These are phyloP conservation scores for Botryotinia calthae DNA, from an alignment of 2,329 filamentous ascomycete genomes.

Conservation along the genomic window DNA sequence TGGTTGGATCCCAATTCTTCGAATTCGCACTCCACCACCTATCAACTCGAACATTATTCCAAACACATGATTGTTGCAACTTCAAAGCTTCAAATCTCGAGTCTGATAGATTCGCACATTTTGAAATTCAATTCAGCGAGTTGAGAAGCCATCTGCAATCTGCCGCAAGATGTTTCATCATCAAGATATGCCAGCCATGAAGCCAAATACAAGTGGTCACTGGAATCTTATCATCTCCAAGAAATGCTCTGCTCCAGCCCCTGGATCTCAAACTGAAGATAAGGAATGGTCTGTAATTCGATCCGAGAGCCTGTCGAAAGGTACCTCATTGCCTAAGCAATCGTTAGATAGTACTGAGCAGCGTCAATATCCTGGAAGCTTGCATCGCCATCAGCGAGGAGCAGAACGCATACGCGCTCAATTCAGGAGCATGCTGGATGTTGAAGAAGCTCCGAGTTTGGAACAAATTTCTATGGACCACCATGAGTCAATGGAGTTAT, in stretches of 20 bases:
- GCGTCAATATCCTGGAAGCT: conserved; percentile 30
- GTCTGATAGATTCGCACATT: conserved; percentile 1
- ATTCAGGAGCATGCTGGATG: conserved; percentile 55
- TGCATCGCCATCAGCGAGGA: conserved; percentile 30
- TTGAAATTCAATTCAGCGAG: neutral
- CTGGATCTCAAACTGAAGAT: neutral
- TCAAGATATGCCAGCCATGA: neutral
- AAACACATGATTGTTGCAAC: neutral
- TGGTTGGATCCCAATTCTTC: neutral
- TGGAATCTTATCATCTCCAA: conserved; percentile 9
- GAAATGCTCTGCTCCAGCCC: neutral
- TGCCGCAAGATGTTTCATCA: conserved; percentile 1
- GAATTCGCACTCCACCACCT: neutral
- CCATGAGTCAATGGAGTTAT: conserved; percentile 35
- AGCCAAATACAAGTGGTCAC: neutral
- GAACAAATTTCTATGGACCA: conserved; percentile 27
- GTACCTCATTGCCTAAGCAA: conserved; percentile 19
- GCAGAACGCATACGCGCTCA: conserved; percentile 34
- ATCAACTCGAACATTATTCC: neutral
- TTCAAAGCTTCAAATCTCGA: conserved; percentile 1
- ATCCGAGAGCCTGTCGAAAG: conserved; percentile 15
- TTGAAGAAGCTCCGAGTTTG: conserved; percentile 47
- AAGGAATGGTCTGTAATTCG: conserved; percentile 3
- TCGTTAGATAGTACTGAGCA: conserved; percentile 16
- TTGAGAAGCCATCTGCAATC: neutral